Evolutionary conservation across 345 rosid genomes (phyloP), one percentile per base, ranked within the genome.

Genomic region (Sapria himalayana): DNA sequence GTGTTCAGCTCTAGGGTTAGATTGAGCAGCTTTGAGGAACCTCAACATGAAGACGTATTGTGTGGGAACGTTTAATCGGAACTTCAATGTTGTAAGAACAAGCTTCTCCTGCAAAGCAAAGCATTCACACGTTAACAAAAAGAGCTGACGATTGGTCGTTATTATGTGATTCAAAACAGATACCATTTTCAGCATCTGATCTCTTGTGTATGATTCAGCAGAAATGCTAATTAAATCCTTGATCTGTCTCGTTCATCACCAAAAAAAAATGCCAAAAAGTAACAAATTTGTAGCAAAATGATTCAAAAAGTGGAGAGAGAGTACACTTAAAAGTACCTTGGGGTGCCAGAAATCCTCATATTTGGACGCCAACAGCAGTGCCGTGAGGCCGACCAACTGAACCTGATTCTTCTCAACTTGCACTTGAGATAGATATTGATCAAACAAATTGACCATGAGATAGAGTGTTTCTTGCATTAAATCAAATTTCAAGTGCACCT

Each of bases 331-430:
- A 49, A 46, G 41, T 73, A 78, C 98, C 78, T 73, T 74, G 9
- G 98, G 98, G 67, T 81, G 94, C 98, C 98, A 76, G 42, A 67
- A 89, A 57, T 89, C 98, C 54, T 89, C 98, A 39, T 81, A 86
- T 51, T 89, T 89, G 22, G 94, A 89, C 56, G 98, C 92, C 46
- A 82, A 51, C 63, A 89, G 57, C 32, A 89, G 66, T 4, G 91
- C 57, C 37, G 93, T 70, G 46, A 89, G 91, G 60, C 94, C 98
- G 58, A 78, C 72, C 64, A 89, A 52, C 62, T 89, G 98, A 82
- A 89, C 58, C 57, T 82, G 91, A 29, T 54, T 74, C 64, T 67
- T 82, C 66, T 62, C 63, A 22, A 82, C 62, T 42, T 71, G 42
- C 14, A 74, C 82, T 70, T 74, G 71, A 25, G 91, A 82, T 47